These are phyloP conservation scores for Lepidium africanum DNA, from an alignment of 345 rosid species.

Conservation along the genomic window DNA sequence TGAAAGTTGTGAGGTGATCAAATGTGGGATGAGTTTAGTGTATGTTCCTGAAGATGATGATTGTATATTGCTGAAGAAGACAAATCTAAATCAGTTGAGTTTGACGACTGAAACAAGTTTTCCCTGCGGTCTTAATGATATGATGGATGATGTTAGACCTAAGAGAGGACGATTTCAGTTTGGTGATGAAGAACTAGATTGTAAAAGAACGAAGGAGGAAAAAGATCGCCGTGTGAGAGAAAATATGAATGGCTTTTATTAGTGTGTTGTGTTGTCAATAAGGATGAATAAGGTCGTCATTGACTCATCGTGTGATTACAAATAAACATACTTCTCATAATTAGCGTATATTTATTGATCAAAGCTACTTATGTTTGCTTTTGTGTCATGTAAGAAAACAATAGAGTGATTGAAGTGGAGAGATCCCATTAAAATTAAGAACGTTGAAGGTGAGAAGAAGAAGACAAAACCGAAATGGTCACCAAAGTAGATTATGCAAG, in stretches of 20 bases:
- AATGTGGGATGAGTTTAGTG: constrained; percentile 27
- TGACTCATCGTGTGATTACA: too few relatives aligned
- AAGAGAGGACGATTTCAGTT: constrained; percentile 11
- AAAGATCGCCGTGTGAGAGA: background rate
- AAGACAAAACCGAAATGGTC: too few relatives aligned
- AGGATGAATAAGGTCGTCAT: too few relatives aligned
- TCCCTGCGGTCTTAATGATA: background rate
- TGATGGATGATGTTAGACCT: constrained; percentile 4
- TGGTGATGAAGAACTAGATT: background rate
- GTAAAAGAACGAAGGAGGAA: constrained; percentile 5
- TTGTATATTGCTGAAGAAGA: constrained; percentile 15
- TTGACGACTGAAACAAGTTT: background rate
- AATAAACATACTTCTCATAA: too few relatives aligned
- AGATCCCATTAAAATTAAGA: too few relatives aligned
- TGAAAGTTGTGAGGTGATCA: constrained; percentile 16
- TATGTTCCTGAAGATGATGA: constrained; percentile 19
- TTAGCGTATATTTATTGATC: too few relatives aligned
- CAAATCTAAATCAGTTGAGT: background rate
- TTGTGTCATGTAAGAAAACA: too few relatives aligned
- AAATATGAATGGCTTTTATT: background rate
- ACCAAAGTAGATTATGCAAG: too few relatives aligned
- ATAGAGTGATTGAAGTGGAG: too few relatives aligned
- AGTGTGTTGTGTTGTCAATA: too few relatives aligned
- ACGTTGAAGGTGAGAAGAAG: too few relatives aligned
- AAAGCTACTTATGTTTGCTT: too few relatives aligned